Evolutionary conservation across 2,329 filamentous ascomycete genomes (phyloP).

Genomic region (Phaeoacremonium minimum): DNA sequence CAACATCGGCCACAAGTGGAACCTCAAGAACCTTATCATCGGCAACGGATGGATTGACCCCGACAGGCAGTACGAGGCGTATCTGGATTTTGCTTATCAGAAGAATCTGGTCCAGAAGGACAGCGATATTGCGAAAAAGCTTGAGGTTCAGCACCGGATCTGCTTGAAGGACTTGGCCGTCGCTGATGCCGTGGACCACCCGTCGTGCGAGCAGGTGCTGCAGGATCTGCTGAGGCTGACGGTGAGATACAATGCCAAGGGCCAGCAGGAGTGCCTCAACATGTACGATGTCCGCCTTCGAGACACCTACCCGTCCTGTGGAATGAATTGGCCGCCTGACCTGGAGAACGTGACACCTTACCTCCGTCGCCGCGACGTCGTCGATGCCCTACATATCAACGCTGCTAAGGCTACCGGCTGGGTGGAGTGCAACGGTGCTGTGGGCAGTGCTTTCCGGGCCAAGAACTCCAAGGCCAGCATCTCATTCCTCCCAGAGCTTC

Average conservation of each 20-base stretch:
- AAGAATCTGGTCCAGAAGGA: slow-evolving; percentile 67
- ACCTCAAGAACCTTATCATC: slow-evolving; percentile 79
- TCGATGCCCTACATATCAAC: slow-evolving; percentile 76
- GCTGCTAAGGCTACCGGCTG: slow-evolving; percentile 80
- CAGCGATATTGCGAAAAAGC: slow-evolving; percentile 55
- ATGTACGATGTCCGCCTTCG: slow-evolving; percentile 94
- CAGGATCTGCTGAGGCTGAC: slow-evolving; percentile 67
- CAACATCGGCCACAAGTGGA: slow-evolving; percentile 56
- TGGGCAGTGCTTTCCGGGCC: slow-evolving; percentile 67
- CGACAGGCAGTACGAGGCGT: slow-evolving; percentile 82
- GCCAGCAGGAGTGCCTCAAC: slow-evolving; percentile 67
- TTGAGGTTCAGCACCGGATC: slow-evolving; percentile 65
- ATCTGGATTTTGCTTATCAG: slow-evolving; percentile 77
- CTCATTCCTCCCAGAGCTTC: slow-evolving; percentile 69
- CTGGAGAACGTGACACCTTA: slow-evolving; percentile 75
- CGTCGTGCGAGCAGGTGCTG: slow-evolving; percentile 73
- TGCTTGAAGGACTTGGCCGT: slow-evolving; percentile 61
- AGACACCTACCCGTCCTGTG: slow-evolving; percentile 78
- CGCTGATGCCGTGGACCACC: slow-evolving; percentile 60
- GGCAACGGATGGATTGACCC: slow-evolving; percentile 98
- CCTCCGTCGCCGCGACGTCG: slow-evolving; percentile 76
- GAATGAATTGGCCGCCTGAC: slow-evolving; percentile 98
- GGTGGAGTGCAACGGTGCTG: slow-evolving; percentile 82
- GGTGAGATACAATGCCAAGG: slow-evolving; percentile 40
- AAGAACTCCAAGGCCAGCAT: slow-evolving; percentile 69